Evolutionary conservation across 371 early-diverging fungal species (phyloP).

Genomic region (Mortierella sp.): DNA sequence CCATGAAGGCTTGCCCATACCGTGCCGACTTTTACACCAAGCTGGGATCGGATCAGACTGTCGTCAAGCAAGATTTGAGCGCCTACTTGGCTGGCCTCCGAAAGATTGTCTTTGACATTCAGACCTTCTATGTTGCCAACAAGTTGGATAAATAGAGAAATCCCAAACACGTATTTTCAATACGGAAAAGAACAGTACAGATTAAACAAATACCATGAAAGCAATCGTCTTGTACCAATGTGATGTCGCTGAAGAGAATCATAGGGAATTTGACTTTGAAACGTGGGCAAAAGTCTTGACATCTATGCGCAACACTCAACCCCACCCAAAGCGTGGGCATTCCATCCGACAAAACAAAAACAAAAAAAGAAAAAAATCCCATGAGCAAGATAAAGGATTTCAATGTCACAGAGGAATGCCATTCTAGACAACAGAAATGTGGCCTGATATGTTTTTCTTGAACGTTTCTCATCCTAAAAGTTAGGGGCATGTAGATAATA

Average conservation of each 20-base stretch:
- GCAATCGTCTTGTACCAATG: neutral
- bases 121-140: constrained; percentile 42
- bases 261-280: neutral
- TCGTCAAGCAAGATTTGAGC: constrained; percentile 67
- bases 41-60: constrained; percentile 75
- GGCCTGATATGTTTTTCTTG: constrained; percentile 14
- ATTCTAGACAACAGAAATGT: constrained; percentile 7
- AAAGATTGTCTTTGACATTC: constrained; percentile 67
- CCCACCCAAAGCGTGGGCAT: neutral
- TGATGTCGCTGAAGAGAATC: too few species aligned
- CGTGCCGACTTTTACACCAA: constrained; percentile 90
- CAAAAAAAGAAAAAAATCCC: neutral
- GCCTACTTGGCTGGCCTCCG: constrained; percentile 84
- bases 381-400: neutral
- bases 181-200: too few species aligned
- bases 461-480: neutral
- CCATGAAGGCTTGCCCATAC: constrained; percentile 95
- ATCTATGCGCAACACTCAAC: too few species aligned
- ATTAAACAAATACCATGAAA: constrained; percentile 4
- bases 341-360: neutral
- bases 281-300: too few species aligned
- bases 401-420: neutral
- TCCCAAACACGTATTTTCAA: too few species aligned
- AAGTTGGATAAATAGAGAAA: constrained; percentile 17
- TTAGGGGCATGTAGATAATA: neutral